Base-by-base conservation (phyloP, 345 rosid species). In the Gynandropsis gynandra region DNA sequence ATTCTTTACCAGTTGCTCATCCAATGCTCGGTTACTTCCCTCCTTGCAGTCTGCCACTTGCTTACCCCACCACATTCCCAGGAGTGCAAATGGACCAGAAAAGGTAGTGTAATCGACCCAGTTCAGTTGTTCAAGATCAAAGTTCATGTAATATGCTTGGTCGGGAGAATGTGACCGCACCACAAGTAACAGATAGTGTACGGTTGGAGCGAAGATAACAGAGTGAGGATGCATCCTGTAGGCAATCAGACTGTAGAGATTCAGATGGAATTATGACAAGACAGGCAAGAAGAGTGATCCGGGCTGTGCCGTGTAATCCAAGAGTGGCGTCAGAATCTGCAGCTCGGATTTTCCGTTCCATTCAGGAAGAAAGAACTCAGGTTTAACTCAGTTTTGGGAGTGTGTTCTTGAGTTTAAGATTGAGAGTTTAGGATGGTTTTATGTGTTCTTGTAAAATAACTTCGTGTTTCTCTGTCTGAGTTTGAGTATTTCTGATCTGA, bases 331-430 rank as follows among this genome's bases (percentile, higher is more conserved):
- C 80, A 0, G 94, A 68, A 48, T 84, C 94, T 0, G 94, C 60
- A 0, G 88, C 81, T 45, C 72, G 94, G n/a, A 84, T 84, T 69
- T 84, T 84, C 71, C 80, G 45, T 58, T 84, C 81, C 0, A 84
- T 84, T 69, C 94, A 84, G 65, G 71, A 72, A 59, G 85, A 75
- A 69, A 76, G 88, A 68, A 73, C 71, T 58, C 79, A 69, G 16
- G 13, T 5, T 24, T 24, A 5, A 24, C 29, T 24, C 29, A 5
- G 29, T 24, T 24, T 24, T 24, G 29, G 29, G 29, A 24, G 5
- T 24, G 29, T 24, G 2, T 24, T 24, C 4, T 24, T 5, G 29
- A 5, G 2, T 24, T 24, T 24, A 5, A 2, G 29, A 24, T 24
- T 24, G 2, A 24, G 29, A 5, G 29, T 24, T 24, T 24, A 24